Evolutionary conservation across 495 filamentous ascomycete genomes (phyloP), one percentile per base, ranked within the genome.

Genomic region (Aspergillus heteromorphus): DNA sequence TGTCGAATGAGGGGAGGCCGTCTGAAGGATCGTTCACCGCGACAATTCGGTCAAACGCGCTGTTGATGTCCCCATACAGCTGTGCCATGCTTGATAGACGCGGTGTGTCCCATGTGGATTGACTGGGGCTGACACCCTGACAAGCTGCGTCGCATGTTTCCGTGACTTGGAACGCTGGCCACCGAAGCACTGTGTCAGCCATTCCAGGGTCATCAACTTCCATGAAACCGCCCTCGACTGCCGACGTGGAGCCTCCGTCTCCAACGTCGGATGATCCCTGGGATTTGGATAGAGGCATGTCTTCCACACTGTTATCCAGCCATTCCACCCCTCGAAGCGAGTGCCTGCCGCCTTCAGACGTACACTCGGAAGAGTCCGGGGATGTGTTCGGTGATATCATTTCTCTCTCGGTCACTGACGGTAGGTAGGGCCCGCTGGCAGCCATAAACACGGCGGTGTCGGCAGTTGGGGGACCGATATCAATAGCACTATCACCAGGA

Each of bases 391-490:
- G 53, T 1, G 19, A 16, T 17, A 51, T 49, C n/a, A 18, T 36
- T 29, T 38, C 20, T 16, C 43, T 55, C 17, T 56, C 45, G 18
- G 45, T 29, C 21, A 31, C 34, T 5, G 29, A n/a, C 6, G 54
- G 54, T 9, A 48, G n/a, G 1, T 45, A n/a, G 23, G 60, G 55
- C 16, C 48, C 50, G 17, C 45, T 58, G 17, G 42, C 38, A 16
- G 49, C 49, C 21, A 60, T 51, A 31, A 41, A 58, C 21, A 36
- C 13, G 21, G 21, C 50, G n/a, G 53, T 34, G 29, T 29, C 51
- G n/a, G 55, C 55, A 16, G 56, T 38, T 17, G 61, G 52, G 29
- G 60, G 61, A 23, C 47, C 17, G 13, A 63, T 21, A 16, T 29
- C 41, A 38, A 34, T 40, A 13, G 48, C 36, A 6, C 40, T 7